Base-by-base conservation (phyloP, 1,139 yeast genomes). In the Zygosaccharomyces pseudobailii region DNA sequence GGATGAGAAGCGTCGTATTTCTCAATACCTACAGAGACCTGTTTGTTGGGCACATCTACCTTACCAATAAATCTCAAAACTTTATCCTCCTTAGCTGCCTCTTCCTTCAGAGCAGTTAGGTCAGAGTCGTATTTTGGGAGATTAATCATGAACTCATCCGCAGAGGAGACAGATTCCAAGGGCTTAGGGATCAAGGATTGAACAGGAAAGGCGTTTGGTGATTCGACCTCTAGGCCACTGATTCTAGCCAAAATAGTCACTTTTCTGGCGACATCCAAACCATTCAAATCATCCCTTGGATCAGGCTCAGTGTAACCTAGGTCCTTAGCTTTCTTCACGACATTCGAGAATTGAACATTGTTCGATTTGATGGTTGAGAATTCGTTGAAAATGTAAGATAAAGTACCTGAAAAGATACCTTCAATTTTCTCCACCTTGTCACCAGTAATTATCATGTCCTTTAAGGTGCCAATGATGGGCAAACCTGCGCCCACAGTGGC, bases 401-500 rank as follows among this genome's bases (percentile, higher is more conserved):
- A 75, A 46, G 97, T 87, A 55, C 99, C 98, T 6, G 97, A 88
- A 63, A 94, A 85, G 61, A 92, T 90, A 56, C 98, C 99, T 71
- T 92, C 97, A 57, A 92, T 85, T 66, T 82, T 86, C 60, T 82
- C 84, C 52, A 94, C 80, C 70, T 87, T 82, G 69, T 92, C 98
- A 55, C 98, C 98, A 46, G 98, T 92, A 53, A 79, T 77, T 42
- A 92, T 76, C 68, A 92, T 76, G 67, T 92, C 98, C 63, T 82
- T 84, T 63, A 92, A 74, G 47, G 97, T 87, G 42, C 89, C 84
- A 59, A 92, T 82, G 55, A 92, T 81, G 52, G 99, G 99, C 65
- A 94, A 77, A 47, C 97, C 99, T 36, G 98, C 98, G 63, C 97
- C 98, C 48, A 92, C 98, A n/a, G 97, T 87, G 44, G 97, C 95